Evolutionary conservation across 805 yeast genomes (phyloP).

Genomic region (Limtongozyma cylindracea): DNA sequence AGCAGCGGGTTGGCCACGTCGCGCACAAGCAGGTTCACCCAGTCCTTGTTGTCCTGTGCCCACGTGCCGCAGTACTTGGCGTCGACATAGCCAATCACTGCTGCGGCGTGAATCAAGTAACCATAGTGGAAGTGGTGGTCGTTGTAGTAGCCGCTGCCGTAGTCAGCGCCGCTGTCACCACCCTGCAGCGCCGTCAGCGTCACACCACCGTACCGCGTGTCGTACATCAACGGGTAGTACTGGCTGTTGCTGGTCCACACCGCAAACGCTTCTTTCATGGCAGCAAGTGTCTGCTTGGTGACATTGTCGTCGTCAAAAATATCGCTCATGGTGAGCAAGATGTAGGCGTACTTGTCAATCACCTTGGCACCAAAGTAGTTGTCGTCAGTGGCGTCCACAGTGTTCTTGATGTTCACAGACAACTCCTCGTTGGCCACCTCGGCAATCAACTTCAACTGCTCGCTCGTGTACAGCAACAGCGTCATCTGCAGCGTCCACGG

Average conservation of each 20-base stretch:
- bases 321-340: neutral
- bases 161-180: conserved; percentile 7
- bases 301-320: neutral
- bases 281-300: neutral
- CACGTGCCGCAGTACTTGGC: neutral
- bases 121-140: neutral
- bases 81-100: neutral
- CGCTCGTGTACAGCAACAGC: neutral
- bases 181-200: conserved; percentile 1
- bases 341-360: neutral
- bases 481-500: conserved; percentile 12
- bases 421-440: neutral
- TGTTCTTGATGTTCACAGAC: conserved; percentile 1
- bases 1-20: neutral
- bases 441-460: neutral
- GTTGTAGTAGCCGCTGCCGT: neutral
- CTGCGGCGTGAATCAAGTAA: neutral
- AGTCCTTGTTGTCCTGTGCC: neutral
- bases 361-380: neutral
- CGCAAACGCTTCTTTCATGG: neutral
- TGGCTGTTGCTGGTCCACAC: neutral
- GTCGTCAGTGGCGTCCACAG: conserved; percentile 6
- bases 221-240: neutral
- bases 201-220: neutral
- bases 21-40: neutral